Conservation (phyloP, 164 flowering plant genomes). For the Vitis labrusca region DNA sequence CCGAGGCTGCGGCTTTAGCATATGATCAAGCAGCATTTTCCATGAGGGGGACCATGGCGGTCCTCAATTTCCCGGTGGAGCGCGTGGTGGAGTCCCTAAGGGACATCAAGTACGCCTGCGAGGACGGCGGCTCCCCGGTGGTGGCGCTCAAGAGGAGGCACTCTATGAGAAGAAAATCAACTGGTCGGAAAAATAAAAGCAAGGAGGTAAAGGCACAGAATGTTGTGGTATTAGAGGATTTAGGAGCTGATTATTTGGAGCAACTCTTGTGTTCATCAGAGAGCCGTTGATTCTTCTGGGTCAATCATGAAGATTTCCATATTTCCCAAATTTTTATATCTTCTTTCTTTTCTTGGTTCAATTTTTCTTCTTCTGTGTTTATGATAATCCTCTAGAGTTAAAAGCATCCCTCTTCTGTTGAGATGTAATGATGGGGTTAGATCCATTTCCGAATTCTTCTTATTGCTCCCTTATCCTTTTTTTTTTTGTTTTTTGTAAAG, state of each 20-base stretch:
- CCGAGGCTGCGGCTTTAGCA: constrained; percentile 71
- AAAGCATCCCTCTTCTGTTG: too few relatives aligned
- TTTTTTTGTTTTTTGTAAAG: constrained; percentile 1
- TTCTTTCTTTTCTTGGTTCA: too few relatives aligned
- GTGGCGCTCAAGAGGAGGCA: constrained; percentile 56
- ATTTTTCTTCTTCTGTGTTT: too few relatives aligned
- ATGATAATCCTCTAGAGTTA: too few relatives aligned
- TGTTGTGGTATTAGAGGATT: constrained; percentile 52
- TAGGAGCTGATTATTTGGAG: constrained; percentile 59
- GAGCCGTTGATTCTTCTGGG: not conserved
- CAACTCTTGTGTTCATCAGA: constrained; percentile 41
- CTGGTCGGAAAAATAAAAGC: not conserved
- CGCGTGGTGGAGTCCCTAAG: constrained; percentile 43
- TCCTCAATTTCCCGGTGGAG: constrained; percentile 64
- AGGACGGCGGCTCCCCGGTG: constrained; percentile 56
- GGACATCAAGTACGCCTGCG: constrained; percentile 28
- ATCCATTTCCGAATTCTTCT: too few relatives aligned
- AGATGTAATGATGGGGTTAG: too few relatives aligned
- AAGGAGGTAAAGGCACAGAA: constrained; percentile 6
- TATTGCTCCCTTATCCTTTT: too few relatives aligned
- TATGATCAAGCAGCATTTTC: constrained; percentile 74
- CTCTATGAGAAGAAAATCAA: constrained; percentile 33
- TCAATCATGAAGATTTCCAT: too few relatives aligned
- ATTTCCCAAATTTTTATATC: too few relatives aligned
- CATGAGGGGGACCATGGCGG: constrained; percentile 49